phyloP scores from a whole-genome alignment of 23 red algal genomes.

The Porphyridium purpureum region DNA sequence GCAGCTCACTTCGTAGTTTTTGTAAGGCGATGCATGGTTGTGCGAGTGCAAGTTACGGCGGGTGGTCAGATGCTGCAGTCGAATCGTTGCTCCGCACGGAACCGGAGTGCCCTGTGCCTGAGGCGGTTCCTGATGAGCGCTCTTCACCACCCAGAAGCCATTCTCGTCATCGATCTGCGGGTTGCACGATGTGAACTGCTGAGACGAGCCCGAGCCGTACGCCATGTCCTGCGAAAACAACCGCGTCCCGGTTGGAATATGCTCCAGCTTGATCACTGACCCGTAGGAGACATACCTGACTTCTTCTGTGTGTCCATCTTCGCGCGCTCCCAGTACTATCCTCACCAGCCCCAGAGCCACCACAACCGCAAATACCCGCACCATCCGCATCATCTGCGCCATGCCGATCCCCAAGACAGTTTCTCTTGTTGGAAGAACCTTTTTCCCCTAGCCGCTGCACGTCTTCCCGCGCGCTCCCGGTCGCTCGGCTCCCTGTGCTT shows the following conservation, averaged over 20 bases:
- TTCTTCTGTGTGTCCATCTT: no score
- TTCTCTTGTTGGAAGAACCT: no score
- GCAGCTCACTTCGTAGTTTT: constrained; percentile 50
- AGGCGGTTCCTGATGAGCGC: constrained; percentile 7
- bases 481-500: no score
- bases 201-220: constrained; percentile 76
- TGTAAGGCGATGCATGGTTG: constrained; percentile 39
- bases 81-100: constrained; percentile 35
- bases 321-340: no score
- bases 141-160: constrained; percentile 59
- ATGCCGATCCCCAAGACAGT: no score
- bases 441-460: no score
- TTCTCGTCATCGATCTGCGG: constrained; percentile 35
- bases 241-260: constrained; percentile 48
- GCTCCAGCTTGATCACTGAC: constrained; percentile 85
- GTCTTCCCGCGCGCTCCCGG: no score
- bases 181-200: constrained; percentile 71
- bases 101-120: constrained; percentile 14
- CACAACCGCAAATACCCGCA: no score
- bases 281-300: constrained; percentile 42
- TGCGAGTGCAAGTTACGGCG: constrained; percentile 84
- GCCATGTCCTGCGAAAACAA: constrained; percentile 77
- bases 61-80: constrained; percentile 70
- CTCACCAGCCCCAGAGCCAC: no score
- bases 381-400: no score